Conservation (phyloP, 2,329 filamentous ascomycete genomes). For the Aspergillus aculeatus region DNA sequence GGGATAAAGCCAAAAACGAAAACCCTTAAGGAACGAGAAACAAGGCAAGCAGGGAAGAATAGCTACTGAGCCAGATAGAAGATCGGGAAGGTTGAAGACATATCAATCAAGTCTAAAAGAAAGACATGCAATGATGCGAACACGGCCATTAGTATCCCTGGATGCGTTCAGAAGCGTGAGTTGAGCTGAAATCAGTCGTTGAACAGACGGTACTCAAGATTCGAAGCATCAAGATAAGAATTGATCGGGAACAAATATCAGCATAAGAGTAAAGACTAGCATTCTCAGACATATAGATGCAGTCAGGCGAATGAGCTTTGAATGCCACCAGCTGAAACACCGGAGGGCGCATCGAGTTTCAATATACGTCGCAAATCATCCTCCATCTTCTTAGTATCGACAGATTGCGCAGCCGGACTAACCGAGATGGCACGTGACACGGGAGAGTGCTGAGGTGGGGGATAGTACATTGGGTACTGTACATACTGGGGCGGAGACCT, state of each 20-base stretch:
- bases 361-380: constrained; percentile 50
- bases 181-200: neutral
- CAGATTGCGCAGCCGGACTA: constrained; percentile 26
- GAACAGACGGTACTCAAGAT: neutral
- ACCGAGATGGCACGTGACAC: constrained; percentile 22
- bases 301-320: constrained; percentile 36
- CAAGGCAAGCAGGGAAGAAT: neutral
- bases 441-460: constrained; percentile 23
- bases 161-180: neutral
- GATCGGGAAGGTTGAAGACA: neutral
- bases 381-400: constrained; percentile 48
- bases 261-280: constrained; percentile 1
- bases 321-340: constrained; percentile 30
- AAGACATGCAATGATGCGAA: neutral
- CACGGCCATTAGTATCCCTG: neutral
- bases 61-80: neutral
- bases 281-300: neutral
- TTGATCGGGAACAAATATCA: neutral
- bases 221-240: neutral
- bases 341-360: constrained; percentile 41
- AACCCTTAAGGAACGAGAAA: neutral
- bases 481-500: constrained; percentile 16
- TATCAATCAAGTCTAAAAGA: neutral
- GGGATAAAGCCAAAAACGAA: neutral
- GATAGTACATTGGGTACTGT: constrained; percentile 20